These are phyloP conservation scores for Trapa incisa DNA, from an alignment of 345 rosid genomes.

Conservation along the genomic window DNA sequence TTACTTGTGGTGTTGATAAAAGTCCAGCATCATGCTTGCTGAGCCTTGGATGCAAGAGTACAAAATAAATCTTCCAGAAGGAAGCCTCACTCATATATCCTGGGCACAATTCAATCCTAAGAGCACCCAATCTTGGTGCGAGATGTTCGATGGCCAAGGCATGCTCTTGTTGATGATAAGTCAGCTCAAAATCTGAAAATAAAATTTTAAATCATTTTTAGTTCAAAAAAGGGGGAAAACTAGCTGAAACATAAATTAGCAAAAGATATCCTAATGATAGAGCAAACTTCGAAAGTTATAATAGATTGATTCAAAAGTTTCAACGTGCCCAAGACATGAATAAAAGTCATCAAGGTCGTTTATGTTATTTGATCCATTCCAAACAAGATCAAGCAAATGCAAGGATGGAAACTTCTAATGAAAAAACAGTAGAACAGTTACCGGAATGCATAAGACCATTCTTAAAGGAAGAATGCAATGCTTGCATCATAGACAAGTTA, in stretches of 20 bases:
- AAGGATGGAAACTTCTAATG: neutral
- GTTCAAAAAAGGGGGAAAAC: neutral
- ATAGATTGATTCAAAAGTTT: too few relatives aligned
- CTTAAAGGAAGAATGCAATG: neutral
- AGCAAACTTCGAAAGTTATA: neutral
- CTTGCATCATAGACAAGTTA: neutral
- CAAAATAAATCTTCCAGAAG: slow-evolving; percentile 96
- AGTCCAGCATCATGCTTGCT: slow-evolving; percentile 60
- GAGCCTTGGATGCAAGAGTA: slow-evolving; percentile 77
- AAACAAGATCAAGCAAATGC: neutral
- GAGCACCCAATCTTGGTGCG: slow-evolving; percentile 67
- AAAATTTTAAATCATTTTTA: neutral
- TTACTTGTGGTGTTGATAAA: slow-evolving; percentile 69
- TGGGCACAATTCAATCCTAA: slow-evolving; percentile 83
- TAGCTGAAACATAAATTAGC: neutral
- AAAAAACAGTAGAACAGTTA: neutral
- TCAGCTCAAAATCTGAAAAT: slow-evolving; percentile 70
- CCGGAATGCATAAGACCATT: neutral
- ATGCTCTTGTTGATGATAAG: slow-evolving; percentile 89
- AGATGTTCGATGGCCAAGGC: slow-evolving; percentile 77
- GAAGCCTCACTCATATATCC: slow-evolving; percentile 75
- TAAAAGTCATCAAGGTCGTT: neutral
- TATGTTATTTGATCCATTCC: neutral
- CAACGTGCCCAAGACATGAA: neutral
- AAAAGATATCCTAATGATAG: neutral